Evolutionary conservation across 2,329 filamentous ascomycete genomes (phyloP).

Genomic region (Cladobotryum mycophilum): DNA sequence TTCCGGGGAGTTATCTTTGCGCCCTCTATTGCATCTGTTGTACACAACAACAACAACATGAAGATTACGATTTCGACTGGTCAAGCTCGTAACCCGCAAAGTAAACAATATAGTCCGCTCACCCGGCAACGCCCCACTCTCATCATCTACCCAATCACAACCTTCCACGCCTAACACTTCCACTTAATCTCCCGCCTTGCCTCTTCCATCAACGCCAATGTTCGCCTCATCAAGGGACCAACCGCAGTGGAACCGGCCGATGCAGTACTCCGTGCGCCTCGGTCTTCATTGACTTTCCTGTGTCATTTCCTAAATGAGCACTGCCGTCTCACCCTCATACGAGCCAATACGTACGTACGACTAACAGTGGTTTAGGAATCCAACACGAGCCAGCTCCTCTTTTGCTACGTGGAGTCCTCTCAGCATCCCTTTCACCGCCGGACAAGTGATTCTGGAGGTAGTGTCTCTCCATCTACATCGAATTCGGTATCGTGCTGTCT

Average conservation of each 20-base stretch:
- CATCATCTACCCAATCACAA: conserved; percentile 3
- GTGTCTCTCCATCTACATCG: background rate
- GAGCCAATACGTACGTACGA: background rate
- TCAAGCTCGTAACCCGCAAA: conserved; percentile 26
- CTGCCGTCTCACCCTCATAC: background rate
- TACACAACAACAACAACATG: background rate
- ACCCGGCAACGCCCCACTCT: conserved; percentile 15
- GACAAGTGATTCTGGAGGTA: background rate
- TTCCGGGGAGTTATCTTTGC: background rate
- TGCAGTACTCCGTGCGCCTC: too few species aligned
- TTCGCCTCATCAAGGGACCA: background rate
- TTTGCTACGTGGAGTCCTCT: conserved; percentile 8
- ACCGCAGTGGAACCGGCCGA: too few species aligned
- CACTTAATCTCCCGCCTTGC: background rate
- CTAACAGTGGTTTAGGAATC: too few species aligned
- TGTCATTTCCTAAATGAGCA: too few species aligned
- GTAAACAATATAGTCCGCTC: conserved; percentile 21
- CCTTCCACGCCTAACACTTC: background rate
- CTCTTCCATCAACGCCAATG: background rate
- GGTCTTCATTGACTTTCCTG: too few species aligned
- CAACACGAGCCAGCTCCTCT: too few species aligned
- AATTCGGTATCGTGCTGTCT: too few species aligned
- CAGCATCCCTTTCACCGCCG: conserved; percentile 6
- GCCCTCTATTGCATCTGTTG: background rate
- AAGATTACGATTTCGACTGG: background rate